These are phyloP conservation scores for Macroventuria anomochaeta DNA, from an alignment of 2,329 filamentous ascomycete genomes.

Conservation along the genomic window DNA sequence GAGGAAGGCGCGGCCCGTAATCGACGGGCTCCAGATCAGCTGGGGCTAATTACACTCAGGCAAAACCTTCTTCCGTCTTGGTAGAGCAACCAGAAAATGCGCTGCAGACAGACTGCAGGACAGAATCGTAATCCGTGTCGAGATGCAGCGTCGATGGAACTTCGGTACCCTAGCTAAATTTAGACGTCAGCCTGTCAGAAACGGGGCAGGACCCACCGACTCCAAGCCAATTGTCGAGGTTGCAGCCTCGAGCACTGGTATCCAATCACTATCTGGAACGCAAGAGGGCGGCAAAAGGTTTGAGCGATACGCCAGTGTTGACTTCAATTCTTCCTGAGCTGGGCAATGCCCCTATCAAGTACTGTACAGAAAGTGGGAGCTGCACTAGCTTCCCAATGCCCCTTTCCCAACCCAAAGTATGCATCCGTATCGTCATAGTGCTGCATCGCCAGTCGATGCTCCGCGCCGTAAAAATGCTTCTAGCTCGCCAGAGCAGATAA, in stretches of 20 bases:
- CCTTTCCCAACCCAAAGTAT: constrained; percentile 17
- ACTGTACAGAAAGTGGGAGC: constrained; percentile 43
- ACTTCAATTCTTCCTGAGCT: constrained; percentile 30
- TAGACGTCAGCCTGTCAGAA: constrained; percentile 22
- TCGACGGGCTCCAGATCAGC: constrained; percentile 27
- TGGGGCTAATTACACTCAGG: constrained; percentile 17
- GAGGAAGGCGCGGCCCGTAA: constrained; percentile 36
- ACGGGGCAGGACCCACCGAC: constrained; percentile 14
- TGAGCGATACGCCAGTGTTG: constrained; percentile 38
- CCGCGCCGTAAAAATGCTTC: constrained; percentile 33
- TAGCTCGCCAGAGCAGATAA: constrained; percentile 29
- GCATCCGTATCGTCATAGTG: constrained; percentile 20
- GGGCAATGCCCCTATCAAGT: constrained; percentile 29
- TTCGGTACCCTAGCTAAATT: constrained; percentile 24
- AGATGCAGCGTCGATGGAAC: constrained; percentile 21
- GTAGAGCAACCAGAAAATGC: constrained; percentile 21
- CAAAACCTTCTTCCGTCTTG: constrained; percentile 23
- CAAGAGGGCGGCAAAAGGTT: constrained; percentile 10
- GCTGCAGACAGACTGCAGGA: constrained; percentile 14
- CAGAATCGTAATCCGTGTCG: constrained; percentile 18
- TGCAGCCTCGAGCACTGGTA: constrained; percentile 7
- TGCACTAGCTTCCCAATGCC: constrained; percentile 45
- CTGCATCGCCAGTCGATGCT: constrained; percentile 35
- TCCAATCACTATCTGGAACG: constrained; percentile 12
- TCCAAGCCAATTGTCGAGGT: constrained; percentile 21